These are phyloP conservation scores for Backusella morwellensis DNA, from an alignment of 192 early-diverging fungal genomes.

Conservation along the genomic window DNA sequence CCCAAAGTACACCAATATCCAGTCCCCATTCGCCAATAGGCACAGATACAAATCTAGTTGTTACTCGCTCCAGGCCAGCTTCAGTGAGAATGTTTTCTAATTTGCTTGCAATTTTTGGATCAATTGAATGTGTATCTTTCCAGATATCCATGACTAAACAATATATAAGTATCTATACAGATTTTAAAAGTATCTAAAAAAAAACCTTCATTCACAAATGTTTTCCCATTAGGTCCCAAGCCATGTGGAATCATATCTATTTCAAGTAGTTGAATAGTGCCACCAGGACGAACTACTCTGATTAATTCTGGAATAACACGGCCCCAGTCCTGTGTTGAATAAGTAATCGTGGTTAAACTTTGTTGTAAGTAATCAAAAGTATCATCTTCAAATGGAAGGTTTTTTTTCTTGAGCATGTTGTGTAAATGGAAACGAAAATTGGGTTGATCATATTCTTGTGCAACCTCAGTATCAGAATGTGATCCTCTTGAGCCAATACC, in stretches of 20 bases:
- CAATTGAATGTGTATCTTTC: not conserved
- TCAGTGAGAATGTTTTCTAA: not conserved
- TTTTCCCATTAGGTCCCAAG: conserved; percentile 9
- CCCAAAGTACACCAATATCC: conserved; percentile 18
- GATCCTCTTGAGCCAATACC: not conserved
- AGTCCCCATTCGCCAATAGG: conserved; percentile 23
- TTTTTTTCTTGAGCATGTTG: conserved; percentile 9
- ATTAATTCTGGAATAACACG: conserved; percentile 6
- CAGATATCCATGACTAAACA: not conserved
- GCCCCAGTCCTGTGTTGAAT: not conserved
- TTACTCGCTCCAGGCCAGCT: conserved; percentile 3
- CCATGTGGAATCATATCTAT: conserved; percentile 9
- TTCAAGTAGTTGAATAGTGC: conserved; percentile 20
- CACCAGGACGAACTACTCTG: conserved; percentile 17
- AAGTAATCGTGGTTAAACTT: not conserved
- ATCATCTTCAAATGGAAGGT: conserved; percentile 1
- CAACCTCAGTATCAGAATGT: not conserved
- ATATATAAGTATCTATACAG: not conserved
- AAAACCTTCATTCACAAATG: not conserved
- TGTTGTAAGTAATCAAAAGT: conserved; percentile 26
- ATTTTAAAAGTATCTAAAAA: not conserved
- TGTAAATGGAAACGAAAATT: conserved; percentile 2
- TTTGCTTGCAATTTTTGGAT: conserved; percentile 9
- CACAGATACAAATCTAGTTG: conserved; percentile 8
- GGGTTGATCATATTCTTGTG: not conserved